Evolutionary conservation across 2,329 filamentous ascomycete species (phyloP).

Genomic region (Dactylellina leptospora): DNA sequence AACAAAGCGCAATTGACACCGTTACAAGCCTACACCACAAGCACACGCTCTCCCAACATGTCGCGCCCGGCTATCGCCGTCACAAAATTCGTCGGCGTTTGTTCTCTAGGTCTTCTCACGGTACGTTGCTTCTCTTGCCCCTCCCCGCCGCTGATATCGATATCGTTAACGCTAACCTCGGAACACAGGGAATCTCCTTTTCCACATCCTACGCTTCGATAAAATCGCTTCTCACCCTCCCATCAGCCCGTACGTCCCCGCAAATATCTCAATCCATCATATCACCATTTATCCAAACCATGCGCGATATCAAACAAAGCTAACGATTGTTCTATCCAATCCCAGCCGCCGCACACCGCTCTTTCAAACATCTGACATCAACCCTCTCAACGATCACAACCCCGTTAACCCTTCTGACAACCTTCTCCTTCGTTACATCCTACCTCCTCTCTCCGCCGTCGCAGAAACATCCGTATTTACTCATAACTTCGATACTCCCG

Average conservation of each 20-base stretch:
- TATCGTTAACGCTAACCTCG: not conserved
- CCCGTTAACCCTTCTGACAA: conserved; percentile 19
- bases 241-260: conserved; percentile 38
- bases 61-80: conserved; percentile 39
- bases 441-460: conserved; percentile 27
- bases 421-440: conserved; percentile 28
- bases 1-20: too few relatives aligned
- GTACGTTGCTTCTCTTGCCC: conserved; percentile 10
- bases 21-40: conserved; percentile 19
- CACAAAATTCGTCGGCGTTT: conserved; percentile 50
- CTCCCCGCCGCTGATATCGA: not conserved
- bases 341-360: conserved; percentile 45
- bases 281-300: not conserved
- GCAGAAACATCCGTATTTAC: conserved; percentile 34
- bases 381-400: conserved; percentile 15
- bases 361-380: conserved; percentile 23
- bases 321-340: not conserved
- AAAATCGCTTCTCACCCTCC: conserved; percentile 40
- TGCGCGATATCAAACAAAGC: not conserved
- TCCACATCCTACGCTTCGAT: conserved; percentile 44
- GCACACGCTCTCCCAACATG: conserved; percentile 28
- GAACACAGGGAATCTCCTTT: conserved; percentile 44
- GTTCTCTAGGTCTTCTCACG: conserved; percentile 43
- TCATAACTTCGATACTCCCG: conserved; percentile 27
- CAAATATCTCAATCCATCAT: not conserved